Percentiles rank a stretch among this genome's conserved stretches.
These are phyloP conservation scores for Fraxinus dipetala DNA, from an alignment of 305 asterid species.

Conservation along the genomic window DNA sequence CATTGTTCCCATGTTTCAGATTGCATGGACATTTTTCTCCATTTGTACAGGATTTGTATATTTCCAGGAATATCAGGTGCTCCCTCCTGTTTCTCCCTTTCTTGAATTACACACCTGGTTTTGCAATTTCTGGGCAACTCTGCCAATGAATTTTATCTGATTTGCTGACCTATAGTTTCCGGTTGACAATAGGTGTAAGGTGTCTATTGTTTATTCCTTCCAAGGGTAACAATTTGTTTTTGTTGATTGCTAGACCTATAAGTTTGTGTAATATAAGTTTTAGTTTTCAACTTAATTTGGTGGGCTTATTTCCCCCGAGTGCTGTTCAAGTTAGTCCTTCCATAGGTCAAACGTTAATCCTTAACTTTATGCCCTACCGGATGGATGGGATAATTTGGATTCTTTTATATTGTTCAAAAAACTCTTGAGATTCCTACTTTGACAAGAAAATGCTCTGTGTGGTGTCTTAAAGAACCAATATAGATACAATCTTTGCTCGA, in stretches of 20 bases:
- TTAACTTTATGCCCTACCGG: not conserved
- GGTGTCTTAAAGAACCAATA: not conserved
- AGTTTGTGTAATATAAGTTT: not conserved
- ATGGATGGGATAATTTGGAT: slow-evolving; percentile 10
- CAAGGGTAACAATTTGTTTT: not conserved
- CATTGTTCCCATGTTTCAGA: slow-evolving; percentile 98
- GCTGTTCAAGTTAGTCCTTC: slow-evolving; percentile 12
- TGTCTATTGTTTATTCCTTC: slow-evolving; percentile 1
- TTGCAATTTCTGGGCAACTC: not conserved
- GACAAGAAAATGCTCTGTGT: not conserved
- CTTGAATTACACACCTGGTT: not conserved
- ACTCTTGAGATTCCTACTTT: not conserved
- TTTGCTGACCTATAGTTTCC: not conserved
- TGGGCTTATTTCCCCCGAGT: slow-evolving; percentile 10
- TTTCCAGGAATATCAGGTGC: slow-evolving; percentile 94
- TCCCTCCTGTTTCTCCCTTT: slow-evolving; percentile 10
- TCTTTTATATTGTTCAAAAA: not conserved
- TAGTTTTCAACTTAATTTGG: not conserved
- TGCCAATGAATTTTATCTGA: not conserved
- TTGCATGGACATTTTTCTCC: slow-evolving; percentile 94
- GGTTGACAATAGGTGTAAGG: slow-evolving; percentile 7
- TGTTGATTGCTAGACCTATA: not conserved
- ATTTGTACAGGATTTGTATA: slow-evolving; percentile 97
- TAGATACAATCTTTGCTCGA: not conserved
- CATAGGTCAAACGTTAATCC: not conserved